Evolutionary conservation across 2,329 filamentous ascomycete species (phyloP).

Genomic region (Aureobasidium zeae): DNA sequence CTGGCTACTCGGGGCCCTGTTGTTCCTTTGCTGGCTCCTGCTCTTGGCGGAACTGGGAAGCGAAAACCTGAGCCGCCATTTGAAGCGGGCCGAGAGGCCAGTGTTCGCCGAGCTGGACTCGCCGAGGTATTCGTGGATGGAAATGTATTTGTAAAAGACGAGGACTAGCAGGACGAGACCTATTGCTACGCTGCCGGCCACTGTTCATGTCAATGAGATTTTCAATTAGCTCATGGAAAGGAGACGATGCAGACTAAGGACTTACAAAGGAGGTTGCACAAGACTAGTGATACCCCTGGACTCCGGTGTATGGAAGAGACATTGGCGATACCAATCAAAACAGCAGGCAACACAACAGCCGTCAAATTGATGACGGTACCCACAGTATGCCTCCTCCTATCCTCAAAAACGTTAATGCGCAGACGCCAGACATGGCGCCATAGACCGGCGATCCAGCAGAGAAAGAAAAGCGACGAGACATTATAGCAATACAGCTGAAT

Average conservation of each 20-base stretch:
- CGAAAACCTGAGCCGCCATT: slow-evolving; percentile 12
- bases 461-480: slow-evolving; percentile 8
- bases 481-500: slow-evolving; percentile 13
- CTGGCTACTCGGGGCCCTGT: neutral
- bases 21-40: neutral
- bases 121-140: slow-evolving; percentile 5
- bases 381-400: slow-evolving; percentile 2
- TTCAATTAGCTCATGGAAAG: too few relatives aligned
- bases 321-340: slow-evolving; percentile 11
- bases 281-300: slow-evolving; percentile 4
- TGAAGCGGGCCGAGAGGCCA: slow-evolving; percentile 1
- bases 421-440: slow-evolving; percentile 12
- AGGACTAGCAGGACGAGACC: neutral
- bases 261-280: slow-evolving; percentile 6
- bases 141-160: slow-evolving; percentile 15
- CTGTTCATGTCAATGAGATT: too few relatives aligned
- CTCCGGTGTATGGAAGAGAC: neutral
- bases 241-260: too few relatives aligned
- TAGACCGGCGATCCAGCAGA: slow-evolving; percentile 7
- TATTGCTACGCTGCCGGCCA: slow-evolving; percentile 2
- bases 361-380: neutral
- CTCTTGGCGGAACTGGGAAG: slow-evolving; percentile 1
- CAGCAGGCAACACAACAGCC: neutral
- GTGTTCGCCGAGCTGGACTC: neutral
- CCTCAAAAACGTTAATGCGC: neutral